Evolutionary conservation across 2,329 filamentous ascomycete species (phyloP).

Genomic region (Calonectria pauciramosa): DNA sequence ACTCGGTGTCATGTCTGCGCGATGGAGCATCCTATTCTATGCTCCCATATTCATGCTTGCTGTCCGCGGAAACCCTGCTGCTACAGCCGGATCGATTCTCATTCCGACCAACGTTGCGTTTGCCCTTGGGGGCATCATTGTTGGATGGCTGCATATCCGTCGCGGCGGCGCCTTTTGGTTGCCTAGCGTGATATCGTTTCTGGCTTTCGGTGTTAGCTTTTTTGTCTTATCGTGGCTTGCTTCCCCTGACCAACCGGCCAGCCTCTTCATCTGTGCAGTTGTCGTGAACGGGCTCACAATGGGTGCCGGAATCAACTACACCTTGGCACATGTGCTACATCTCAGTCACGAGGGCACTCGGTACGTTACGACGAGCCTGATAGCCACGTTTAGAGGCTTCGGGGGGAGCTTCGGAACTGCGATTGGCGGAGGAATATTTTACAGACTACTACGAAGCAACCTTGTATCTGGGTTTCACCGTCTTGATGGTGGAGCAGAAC

Average conservation of each 20-base stretch:
- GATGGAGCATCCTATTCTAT: constrained; percentile 87
- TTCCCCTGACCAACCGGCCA: constrained; percentile 63
- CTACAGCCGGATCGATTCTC: constrained; percentile 80
- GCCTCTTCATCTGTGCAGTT: constrained; percentile 70
- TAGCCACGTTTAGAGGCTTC: constrained; percentile 86
- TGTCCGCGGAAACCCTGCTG: constrained; percentile 77
- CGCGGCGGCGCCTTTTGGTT: constrained; percentile 80
- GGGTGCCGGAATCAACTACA: constrained; percentile 84
- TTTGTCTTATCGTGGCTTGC: constrained; percentile 68
- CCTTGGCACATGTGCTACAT: constrained; percentile 83
- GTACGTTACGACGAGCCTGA: constrained; percentile 81
- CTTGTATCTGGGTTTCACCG: constrained; percentile 70
- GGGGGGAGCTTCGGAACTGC: constrained; percentile 85
- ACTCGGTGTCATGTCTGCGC: constrained; percentile 82
- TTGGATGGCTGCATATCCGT: constrained; percentile 82
- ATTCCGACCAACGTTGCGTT: constrained; percentile 88
- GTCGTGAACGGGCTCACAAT: constrained; percentile 80
- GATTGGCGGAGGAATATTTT: constrained; percentile 83
- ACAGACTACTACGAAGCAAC: constrained; percentile 68
- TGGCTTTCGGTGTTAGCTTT: constrained; percentile 73
- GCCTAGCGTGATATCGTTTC: constrained; percentile 71
- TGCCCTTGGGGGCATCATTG: constrained; percentile 78
- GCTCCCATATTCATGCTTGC: constrained; percentile 84
- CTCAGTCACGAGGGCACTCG: constrained; percentile 76
- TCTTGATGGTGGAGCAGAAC: constrained; percentile 55